Percentiles rank a stretch among this genome's conserved stretches.
phyloP scores from a whole-genome alignment of 129 eudicot species.

The Rutidosis leptorrhynchoides region DNA sequence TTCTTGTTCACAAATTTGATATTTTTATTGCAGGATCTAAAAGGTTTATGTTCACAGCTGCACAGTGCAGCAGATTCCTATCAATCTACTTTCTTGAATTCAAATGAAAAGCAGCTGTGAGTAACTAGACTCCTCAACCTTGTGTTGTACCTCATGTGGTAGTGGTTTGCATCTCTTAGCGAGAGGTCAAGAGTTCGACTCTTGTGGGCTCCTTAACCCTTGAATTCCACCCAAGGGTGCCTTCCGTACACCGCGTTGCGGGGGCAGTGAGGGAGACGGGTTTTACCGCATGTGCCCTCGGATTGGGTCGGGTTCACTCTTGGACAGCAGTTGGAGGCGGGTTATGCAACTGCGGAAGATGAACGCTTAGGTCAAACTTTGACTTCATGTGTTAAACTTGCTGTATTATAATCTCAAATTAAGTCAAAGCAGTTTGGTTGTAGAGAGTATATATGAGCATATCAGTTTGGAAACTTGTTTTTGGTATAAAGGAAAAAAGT shows the following conservation, averaged over 20 bases:
- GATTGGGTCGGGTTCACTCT: too few species aligned
- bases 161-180: background rate
- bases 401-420: background rate
- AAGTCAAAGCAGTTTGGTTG: background rate
- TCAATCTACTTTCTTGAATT: conserved; percentile 49
- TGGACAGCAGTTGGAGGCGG: too few species aligned
- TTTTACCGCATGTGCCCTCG: too few species aligned
- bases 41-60: conserved; percentile 68
- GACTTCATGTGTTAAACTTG: conserved; percentile 12
- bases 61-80: conserved; percentile 75
- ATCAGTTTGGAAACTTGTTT: background rate
- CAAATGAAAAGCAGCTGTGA: conserved; percentile 51
- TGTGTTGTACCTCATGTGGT: too few species aligned
- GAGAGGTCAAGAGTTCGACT: too few species aligned
- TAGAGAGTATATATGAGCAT: background rate
- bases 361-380: too few species aligned
- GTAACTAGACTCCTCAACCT: conserved; percentile 14
- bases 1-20: background rate
- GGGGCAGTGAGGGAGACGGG: too few species aligned
- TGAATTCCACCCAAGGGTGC: too few species aligned
- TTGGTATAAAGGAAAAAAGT: background rate
- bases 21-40: conserved; percentile 51
- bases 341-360: too few species aligned
- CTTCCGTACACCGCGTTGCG: too few species aligned
- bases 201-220: too few species aligned